phyloP scores from a whole-genome alignment of 768 basidiomycete species.

The Fomitopsis serialis region DNA sequence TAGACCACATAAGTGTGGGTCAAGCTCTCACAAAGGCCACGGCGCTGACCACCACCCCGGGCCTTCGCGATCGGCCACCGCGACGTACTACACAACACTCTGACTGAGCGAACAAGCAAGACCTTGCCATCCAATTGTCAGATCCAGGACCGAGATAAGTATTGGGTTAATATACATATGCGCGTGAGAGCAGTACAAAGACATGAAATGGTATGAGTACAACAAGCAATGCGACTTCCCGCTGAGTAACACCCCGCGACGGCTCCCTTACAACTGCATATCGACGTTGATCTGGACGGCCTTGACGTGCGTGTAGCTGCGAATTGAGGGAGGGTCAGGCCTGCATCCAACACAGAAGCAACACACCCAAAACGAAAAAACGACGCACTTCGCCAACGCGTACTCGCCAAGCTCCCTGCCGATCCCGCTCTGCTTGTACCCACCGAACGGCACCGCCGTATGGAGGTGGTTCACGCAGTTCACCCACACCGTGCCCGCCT shows the following conservation, averaged over 20 bases:
- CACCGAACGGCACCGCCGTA: slow-evolving; percentile 57
- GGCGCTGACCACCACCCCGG: too few species aligned
- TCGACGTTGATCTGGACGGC: slow-evolving; percentile 57
- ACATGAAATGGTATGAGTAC: background rate
- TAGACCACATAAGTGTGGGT: too few species aligned
- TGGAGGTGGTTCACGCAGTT: slow-evolving; percentile 41
- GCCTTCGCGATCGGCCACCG: too few species aligned
- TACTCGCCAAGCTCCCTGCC: slow-evolving; percentile 68
- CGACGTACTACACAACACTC: too few species aligned
- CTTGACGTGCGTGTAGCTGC: slow-evolving; percentile 54
- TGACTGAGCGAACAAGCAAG: too few species aligned
- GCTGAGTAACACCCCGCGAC: background rate
- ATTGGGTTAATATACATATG: too few species aligned
- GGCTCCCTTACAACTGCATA: background rate
- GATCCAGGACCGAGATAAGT: too few species aligned
- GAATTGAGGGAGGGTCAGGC: background rate
- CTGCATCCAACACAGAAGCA: background rate
- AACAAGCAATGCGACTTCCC: background rate
- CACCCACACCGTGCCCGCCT: slow-evolving; percentile 79
- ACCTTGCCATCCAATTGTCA: too few species aligned
- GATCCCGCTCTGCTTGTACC: slow-evolving; percentile 70
- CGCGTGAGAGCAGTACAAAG: too few species aligned
- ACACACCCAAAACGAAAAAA: too few species aligned
- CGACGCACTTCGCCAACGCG: slow-evolving; percentile 29
- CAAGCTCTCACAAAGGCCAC: too few species aligned